These are phyloP conservation scores for Cladosporium sp. DNA, from an alignment of 2,329 filamentous ascomycete species.

Conservation along the genomic window DNA sequence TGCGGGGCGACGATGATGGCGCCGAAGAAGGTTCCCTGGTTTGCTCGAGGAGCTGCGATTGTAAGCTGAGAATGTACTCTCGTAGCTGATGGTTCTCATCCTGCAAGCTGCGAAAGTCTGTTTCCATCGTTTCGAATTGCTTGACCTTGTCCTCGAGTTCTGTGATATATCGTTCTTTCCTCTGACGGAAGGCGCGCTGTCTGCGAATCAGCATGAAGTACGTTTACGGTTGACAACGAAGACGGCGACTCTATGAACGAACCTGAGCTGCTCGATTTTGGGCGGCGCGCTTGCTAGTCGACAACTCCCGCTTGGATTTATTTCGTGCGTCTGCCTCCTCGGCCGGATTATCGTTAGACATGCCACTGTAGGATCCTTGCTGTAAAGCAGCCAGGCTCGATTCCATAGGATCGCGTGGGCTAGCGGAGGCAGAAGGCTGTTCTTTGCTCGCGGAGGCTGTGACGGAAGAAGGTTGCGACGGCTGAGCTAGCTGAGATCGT, in stretches of 20 bases:
- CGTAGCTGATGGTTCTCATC: constrained; percentile 84
- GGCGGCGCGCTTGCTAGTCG: constrained; percentile 90
- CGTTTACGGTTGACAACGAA: neutral
- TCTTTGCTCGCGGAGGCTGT: constrained; percentile 32
- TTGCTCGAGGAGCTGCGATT: constrained; percentile 77
- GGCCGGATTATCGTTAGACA: constrained; percentile 45
- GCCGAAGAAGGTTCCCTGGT: constrained; percentile 77
- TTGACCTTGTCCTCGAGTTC: constrained; percentile 92
- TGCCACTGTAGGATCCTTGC: constrained; percentile 49
- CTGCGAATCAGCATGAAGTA: neutral
- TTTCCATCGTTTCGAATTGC: constrained; percentile 70
- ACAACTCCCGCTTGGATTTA: constrained; percentile 85
- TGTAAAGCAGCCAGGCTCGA: constrained; percentile 57
- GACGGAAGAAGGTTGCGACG: constrained; percentile 22
- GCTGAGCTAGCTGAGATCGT: constrained; percentile 31
- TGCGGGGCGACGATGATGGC: constrained; percentile 11
- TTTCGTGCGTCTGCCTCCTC: constrained; percentile 53
- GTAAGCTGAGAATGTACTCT: constrained; percentile 88
- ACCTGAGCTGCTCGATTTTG: constrained; percentile 98
- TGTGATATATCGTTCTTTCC: constrained; percentile 97
- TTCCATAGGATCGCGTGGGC: constrained; percentile 37
- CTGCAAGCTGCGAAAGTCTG: constrained; percentile 74
- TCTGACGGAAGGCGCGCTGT: constrained; percentile 91
- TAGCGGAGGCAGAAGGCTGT: constrained; percentile 38
- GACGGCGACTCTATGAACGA: constrained; percentile 33